A percentile compares a stretch with the other conserved stretches of the same genome.
These are phyloP conservation scores for Mycena capillaripes DNA, from an alignment of 768 basidiomycete genomes.

Conservation along the genomic window DNA sequence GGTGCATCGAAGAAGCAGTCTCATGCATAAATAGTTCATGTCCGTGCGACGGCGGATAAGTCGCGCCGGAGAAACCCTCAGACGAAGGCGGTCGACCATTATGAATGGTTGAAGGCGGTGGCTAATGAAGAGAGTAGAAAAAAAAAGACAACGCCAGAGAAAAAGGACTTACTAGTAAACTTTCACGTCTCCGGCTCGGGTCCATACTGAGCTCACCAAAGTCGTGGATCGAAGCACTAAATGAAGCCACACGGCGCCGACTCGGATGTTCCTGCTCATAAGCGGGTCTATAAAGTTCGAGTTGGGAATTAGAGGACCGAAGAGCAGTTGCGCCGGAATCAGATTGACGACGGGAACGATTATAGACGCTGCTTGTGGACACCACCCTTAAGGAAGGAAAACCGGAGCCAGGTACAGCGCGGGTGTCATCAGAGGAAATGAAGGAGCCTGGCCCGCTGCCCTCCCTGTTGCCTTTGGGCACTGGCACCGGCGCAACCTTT, in stretches of 20 bases:
- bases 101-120: slow-evolving; percentile 17
- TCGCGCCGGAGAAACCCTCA: slow-evolving; percentile 13
- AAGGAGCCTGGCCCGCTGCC: slow-evolving; percentile 89
- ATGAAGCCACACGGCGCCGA: slow-evolving; percentile 54
- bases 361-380: slow-evolving; percentile 50
- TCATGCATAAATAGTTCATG: slow-evolving; percentile 58
- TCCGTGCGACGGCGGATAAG: slow-evolving; percentile 51
- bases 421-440: slow-evolving; percentile 62
- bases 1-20: slow-evolving; percentile 46
- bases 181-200: slow-evolving; percentile 65
- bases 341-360: slow-evolving; percentile 56
- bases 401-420: slow-evolving; percentile 39
- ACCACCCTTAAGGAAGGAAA: slow-evolving; percentile 48
- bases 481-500: slow-evolving; percentile 65
- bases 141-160: neutral
- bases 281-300: slow-evolving; percentile 81
- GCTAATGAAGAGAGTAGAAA: slow-evolving; percentile 7
- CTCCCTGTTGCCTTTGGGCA: slow-evolving; percentile 66
- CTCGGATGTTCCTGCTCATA: slow-evolving; percentile 71
- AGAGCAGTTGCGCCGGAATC: slow-evolving; percentile 74
- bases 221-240: slow-evolving; percentile 72
- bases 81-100: slow-evolving; percentile 34
- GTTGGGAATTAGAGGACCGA: slow-evolving; percentile 70
- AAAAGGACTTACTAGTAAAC: slow-evolving; percentile 64
- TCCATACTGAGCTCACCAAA: slow-evolving; percentile 76